phyloP scores from a whole-genome alignment of 2,329 filamentous ascomycete genomes.

The Pseudocercospora eumusae region DNA sequence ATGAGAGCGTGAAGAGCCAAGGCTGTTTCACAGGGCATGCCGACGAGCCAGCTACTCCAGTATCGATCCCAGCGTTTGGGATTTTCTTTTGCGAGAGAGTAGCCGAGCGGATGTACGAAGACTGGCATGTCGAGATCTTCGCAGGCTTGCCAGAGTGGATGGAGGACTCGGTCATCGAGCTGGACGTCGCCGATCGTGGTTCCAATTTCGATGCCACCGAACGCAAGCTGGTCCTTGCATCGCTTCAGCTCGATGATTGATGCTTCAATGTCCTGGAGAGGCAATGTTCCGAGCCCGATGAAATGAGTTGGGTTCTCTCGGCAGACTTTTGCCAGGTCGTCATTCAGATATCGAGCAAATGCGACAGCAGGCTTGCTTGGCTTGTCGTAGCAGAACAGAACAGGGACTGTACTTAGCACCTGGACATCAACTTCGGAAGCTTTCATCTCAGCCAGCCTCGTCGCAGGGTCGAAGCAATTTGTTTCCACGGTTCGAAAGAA shows the following conservation, averaged over 20 bases:
- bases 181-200: conserved; percentile 14
- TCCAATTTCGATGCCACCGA: conserved; percentile 18
- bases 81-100: conserved; percentile 17
- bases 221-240: conserved; percentile 15
- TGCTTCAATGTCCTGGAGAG: conserved; percentile 16
- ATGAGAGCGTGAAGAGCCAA: conserved; percentile 18
- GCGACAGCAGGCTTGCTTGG: conserved; percentile 11
- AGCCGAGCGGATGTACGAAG: conserved; percentile 20
- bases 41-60: conserved; percentile 21
- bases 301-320: conserved; percentile 12
- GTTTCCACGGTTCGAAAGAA: conserved; percentile 21
- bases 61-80: conserved; percentile 15
- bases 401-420: conserved; percentile 19
- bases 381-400: conserved; percentile 23
- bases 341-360: conserved; percentile 19
- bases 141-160: conserved; percentile 18
- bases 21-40: conserved; percentile 21
- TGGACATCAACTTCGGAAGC: conserved; percentile 15
- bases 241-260: conserved; percentile 15
- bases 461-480: conserved; percentile 21
- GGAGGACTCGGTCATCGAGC: conserved; percentile 12
- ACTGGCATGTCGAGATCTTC: conserved; percentile 21
- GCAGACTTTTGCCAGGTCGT: conserved; percentile 17
- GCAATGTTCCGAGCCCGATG: conserved; percentile 17
- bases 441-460: conserved; percentile 17